Evolutionary conservation across 2,329 filamentous ascomycete genomes (phyloP).

Genomic region (Incumbomyces lentus): DNA sequence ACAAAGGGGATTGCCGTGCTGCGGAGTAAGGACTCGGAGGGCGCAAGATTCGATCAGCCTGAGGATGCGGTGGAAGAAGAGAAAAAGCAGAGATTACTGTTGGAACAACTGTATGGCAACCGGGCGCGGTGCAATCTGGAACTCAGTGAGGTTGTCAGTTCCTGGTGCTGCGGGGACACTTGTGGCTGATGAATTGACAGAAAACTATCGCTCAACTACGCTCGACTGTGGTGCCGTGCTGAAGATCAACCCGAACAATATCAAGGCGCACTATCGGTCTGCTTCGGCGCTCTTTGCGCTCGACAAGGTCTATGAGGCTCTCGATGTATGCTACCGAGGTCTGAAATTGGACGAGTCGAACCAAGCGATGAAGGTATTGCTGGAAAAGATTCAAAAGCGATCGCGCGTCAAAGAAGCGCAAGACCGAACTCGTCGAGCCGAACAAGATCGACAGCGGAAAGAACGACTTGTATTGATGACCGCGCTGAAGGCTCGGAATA

Average conservation of each 20-base stretch:
- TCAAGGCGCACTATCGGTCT: conserved; percentile 88
- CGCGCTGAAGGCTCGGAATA: conserved; percentile 59
- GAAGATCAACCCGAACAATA: conserved; percentile 64
- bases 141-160: conserved; percentile 44
- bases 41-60: conserved; percentile 38
- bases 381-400: conserved; percentile 52
- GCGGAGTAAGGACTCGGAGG: conserved; percentile 32
- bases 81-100: conserved; percentile 50
- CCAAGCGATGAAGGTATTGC: conserved; percentile 51
- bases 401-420: conserved; percentile 47
- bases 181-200: conserved; percentile 30
- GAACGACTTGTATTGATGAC: conserved; percentile 53
- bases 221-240: conserved; percentile 74
- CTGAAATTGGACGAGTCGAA: conserved; percentile 63
- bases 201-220: conserved; percentile 79
- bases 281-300: conserved; percentile 67
- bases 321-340: conserved; percentile 66
- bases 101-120: conserved; percentile 75
- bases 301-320: conserved; percentile 67
- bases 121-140: conserved; percentile 82
- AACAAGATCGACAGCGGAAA: conserved; percentile 37
- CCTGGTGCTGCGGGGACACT: neutral
- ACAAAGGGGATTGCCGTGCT: conserved; percentile 71
- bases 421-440: conserved; percentile 44
- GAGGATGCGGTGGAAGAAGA: conserved; percentile 49